A percentile compares a stretch with the other conserved stretches of the same genome.
These are phyloP conservation scores for Auriculariales sp. DNA, from an alignment of 768 basidiomycete genomes.

Conservation along the genomic window DNA sequence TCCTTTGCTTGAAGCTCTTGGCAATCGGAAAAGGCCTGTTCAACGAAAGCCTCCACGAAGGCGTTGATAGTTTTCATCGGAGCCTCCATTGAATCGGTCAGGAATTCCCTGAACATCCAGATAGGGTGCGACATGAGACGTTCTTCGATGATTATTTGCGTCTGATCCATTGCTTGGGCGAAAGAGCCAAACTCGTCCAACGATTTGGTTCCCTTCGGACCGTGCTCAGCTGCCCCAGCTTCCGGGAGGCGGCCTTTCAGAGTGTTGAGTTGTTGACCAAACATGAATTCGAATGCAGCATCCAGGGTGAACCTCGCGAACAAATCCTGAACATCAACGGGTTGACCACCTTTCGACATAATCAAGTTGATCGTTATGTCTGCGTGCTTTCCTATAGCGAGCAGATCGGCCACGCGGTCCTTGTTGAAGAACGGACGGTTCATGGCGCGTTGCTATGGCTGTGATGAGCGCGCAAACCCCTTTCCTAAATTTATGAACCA, in stretches of 20 bases:
- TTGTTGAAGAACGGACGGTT: conserved; percentile 62
- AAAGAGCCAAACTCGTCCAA: conserved; percentile 45
- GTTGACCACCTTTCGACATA: conserved; percentile 18
- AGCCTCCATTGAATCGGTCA: conserved; percentile 21
- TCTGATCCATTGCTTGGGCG: conserved; percentile 27
- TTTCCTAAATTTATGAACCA: conserved; percentile 1
- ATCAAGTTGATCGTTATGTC: conserved; percentile 22
- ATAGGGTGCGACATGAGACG: conserved; percentile 22
- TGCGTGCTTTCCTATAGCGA: conserved; percentile 46
- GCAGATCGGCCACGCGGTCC: conserved; percentile 58
- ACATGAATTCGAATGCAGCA: conserved; percentile 58
- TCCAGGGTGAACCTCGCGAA: conserved; percentile 56
- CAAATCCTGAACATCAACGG: conserved; percentile 55
- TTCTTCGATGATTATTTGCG: conserved; percentile 20
- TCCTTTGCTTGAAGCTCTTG: too few relatives aligned
- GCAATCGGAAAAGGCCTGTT: conserved; percentile 36
- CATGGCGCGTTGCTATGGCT: conserved; percentile 41
- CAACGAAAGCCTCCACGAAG: conserved; percentile 50
- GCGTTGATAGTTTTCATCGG: conserved; percentile 21
- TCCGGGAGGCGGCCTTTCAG: conserved; percentile 38
- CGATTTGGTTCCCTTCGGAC: conserved; percentile 46
- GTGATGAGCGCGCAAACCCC: conserved; percentile 11
- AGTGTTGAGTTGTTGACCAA: conserved; percentile 50
- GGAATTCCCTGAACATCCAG: conserved; percentile 30
- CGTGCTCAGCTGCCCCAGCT: conserved; percentile 28